Conservation (phyloP, 2,329 filamentous ascomycete species). For the Fusarium hostae region DNA sequence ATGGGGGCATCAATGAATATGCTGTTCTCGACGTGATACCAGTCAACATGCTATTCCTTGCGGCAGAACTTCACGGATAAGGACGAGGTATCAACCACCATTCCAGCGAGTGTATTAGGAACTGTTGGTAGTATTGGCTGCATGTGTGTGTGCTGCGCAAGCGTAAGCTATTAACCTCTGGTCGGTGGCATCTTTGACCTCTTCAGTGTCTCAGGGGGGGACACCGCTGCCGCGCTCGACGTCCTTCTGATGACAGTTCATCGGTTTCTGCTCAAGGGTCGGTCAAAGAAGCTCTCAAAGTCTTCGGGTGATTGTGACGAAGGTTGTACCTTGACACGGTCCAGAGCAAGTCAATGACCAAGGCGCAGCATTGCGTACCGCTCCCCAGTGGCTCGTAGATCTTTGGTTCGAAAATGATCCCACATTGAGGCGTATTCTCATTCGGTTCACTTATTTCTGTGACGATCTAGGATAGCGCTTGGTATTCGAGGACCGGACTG, state of each 20-base stretch:
- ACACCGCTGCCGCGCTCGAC: conserved; percentile 48
- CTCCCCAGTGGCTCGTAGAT: not conserved
- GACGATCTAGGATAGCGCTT: rapidly evolving
- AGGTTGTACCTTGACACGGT: too few species aligned
- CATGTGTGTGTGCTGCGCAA: conserved; percentile 47
- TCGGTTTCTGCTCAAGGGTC: rapidly evolving
- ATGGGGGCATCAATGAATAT: not conserved
- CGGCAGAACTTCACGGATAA: conserved; percentile 42
- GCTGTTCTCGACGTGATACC: not conserved
- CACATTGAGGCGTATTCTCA: rapidly evolving
- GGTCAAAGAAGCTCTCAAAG: not conserved
- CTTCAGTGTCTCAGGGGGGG: conserved; percentile 44
- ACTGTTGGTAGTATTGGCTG: not conserved
- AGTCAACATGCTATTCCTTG: not conserved
- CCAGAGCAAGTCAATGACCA: not conserved
- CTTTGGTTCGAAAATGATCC: rapidly evolving
- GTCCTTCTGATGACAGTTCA: conserved; percentile 13
- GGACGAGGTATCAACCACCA: conserved; percentile 26
- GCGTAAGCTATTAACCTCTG: conserved; percentile 53
- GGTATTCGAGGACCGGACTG: not conserved
- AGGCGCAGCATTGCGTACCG: too few species aligned
- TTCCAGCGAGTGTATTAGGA: too few species aligned
- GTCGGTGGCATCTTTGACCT: conserved; percentile 48
- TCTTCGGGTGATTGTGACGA: too few species aligned
- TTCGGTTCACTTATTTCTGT: rapidly evolving